Percentiles rank a stretch among this genome's conserved stretches.
phyloP scores from a whole-genome alignment of 768 basidiomycete species.

The Suillus fuscotomentosus region DNA sequence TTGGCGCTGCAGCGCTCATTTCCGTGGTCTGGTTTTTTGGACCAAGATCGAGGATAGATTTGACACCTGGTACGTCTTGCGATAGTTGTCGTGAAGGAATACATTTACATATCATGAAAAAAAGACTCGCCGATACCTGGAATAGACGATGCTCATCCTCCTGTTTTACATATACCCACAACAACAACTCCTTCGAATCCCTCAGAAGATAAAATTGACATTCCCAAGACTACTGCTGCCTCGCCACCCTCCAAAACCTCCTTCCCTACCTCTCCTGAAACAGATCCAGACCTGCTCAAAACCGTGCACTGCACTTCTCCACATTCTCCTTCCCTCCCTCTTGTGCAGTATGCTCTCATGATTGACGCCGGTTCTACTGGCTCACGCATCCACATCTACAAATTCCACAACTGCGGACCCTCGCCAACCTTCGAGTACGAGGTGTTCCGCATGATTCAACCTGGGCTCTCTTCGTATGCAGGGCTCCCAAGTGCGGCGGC shows the following conservation, averaged over 20 bases:
- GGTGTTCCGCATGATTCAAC: constrained; percentile 79
- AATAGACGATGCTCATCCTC: constrained; percentile 24
- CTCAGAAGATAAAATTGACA: not conserved
- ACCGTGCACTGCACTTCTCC: constrained; percentile 73
- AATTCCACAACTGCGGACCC: constrained; percentile 86
- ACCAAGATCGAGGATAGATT: constrained; percentile 32
- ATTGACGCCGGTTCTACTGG: constrained; percentile 98
- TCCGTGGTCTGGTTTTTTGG: constrained; percentile 67
- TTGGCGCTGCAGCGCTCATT: constrained; percentile 56
- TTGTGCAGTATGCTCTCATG: constrained; percentile 94
- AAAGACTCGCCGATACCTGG: constrained; percentile 17
- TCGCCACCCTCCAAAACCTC: constrained; percentile 5
- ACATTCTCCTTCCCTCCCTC: constrained; percentile 42
- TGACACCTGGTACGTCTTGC: constrained; percentile 20
- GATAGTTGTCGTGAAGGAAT: constrained; percentile 17
- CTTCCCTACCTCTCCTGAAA: constrained; percentile 57
- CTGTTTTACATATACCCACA: constrained; percentile 15
- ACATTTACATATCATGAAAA: constrained; percentile 16
- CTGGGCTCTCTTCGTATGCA: constrained; percentile 71
- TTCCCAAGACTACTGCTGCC: not conserved
- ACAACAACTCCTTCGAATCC: not conserved
- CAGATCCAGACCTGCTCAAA: constrained; percentile 69
- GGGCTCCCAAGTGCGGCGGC: constrained; percentile 70
- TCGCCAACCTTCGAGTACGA: constrained; percentile 89
- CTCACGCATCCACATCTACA: constrained; percentile 97